Conservation (phyloP, 768 basidiomycete species). For the Xerocomellus chrysenteron region DNA sequence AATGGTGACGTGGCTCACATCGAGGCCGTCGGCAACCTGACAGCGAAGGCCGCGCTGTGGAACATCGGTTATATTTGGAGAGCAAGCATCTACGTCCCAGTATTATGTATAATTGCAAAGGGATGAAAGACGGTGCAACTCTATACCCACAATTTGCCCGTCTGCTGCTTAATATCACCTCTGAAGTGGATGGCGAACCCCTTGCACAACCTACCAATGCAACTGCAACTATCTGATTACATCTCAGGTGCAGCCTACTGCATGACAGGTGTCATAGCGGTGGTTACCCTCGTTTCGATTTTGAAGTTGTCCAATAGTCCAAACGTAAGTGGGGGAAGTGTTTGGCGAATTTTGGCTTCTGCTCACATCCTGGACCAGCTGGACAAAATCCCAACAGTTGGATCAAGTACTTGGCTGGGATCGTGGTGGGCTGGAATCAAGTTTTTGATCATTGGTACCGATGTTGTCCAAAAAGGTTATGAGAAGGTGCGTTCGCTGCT, state of each 20-base stretch:
- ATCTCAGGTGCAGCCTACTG: background rate
- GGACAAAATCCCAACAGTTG: slow-evolving; percentile 33
- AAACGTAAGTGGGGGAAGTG: background rate
- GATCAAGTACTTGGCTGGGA: slow-evolving; percentile 24
- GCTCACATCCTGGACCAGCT: slow-evolving; percentile 11
- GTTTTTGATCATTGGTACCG: slow-evolving; percentile 16
- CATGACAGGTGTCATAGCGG: background rate
- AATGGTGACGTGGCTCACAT: too few species aligned
- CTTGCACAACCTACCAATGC: background rate
- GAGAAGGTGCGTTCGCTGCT: slow-evolving; percentile 21
- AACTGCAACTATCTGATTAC: background rate
- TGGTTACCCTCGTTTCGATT: background rate
- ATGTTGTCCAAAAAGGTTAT: slow-evolving; percentile 35
- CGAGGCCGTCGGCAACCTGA: too few species aligned
- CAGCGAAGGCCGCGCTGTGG: too few species aligned
- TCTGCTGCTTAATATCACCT: background rate
- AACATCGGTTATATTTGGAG: background rate
- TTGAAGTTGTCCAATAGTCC: background rate
- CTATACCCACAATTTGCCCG: too few species aligned
- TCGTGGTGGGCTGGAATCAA: slow-evolving; percentile 28
- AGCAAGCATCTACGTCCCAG: background rate
- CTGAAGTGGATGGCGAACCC: background rate
- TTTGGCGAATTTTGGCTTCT: background rate
- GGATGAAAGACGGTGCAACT: background rate
- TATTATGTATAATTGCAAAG: background rate